These are phyloP conservation scores for Saccharomyces kudriavzevii DNA, from an alignment of 805 yeast genomes.

Conservation along the genomic window DNA sequence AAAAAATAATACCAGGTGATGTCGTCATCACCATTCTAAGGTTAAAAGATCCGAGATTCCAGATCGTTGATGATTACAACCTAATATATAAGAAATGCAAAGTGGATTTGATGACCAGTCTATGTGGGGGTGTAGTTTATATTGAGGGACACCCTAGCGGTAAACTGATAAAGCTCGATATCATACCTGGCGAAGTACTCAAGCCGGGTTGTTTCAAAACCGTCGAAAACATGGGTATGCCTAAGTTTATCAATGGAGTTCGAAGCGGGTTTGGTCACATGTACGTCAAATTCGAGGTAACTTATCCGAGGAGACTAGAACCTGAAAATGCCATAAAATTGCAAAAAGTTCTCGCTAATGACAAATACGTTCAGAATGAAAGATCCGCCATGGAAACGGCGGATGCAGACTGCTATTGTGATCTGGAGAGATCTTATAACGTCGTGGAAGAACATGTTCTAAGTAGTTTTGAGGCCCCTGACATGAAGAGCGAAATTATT, in stretches of 20 bases:
- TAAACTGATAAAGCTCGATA: slow-evolving; percentile 36
- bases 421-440: not conserved
- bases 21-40: slow-evolving; percentile 44
- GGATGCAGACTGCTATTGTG: slow-evolving; percentile 12
- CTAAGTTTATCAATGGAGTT: slow-evolving; percentile 28
- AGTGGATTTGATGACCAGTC: slow-evolving; percentile 46
- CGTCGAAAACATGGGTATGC: slow-evolving; percentile 48
- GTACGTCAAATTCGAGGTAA: slow-evolving; percentile 48
- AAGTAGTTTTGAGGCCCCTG: slow-evolving; percentile 10
- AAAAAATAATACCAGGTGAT: slow-evolving; percentile 52
- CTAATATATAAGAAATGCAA: slow-evolving; percentile 35
- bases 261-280: slow-evolving; percentile 40
- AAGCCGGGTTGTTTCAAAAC: slow-evolving; percentile 40
- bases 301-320: slow-evolving; percentile 39
- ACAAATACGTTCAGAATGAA: slow-evolving; percentile 11
- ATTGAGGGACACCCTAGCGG: slow-evolving; percentile 28
- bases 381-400: slow-evolving; percentile 6
- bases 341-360: slow-evolving; percentile 12
- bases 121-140: slow-evolving; percentile 46
- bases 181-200: slow-evolving; percentile 45
- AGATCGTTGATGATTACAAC: slow-evolving; percentile 36
- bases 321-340: slow-evolving; percentile 15
- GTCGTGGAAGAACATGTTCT: slow-evolving; percentile 22
- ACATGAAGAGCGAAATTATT: not conserved
- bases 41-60: slow-evolving; percentile 29